Conservation (phyloP, 257 asterid species). For the Solanum paucissectum region DNA sequence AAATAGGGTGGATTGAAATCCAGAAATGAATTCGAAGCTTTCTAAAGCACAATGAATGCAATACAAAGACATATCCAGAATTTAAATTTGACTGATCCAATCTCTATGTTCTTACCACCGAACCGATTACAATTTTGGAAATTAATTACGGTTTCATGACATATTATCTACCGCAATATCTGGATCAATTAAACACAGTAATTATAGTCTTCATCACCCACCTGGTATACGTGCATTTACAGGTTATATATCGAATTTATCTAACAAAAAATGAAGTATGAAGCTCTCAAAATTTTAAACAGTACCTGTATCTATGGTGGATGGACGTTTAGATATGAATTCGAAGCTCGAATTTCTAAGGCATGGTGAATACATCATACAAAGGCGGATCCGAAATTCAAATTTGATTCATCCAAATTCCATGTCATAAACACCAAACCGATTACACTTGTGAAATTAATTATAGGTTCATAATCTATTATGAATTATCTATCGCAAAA, state of each 20-base stretch:
- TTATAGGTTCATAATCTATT: neutral
- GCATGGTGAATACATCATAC: neutral
- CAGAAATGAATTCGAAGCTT: slow-evolving; percentile 1
- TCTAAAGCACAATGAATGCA: neutral
- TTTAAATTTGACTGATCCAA: neutral
- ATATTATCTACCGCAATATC: too few relatives aligned
- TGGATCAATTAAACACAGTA: neutral
- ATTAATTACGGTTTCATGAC: neutral
- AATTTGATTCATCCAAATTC: neutral
- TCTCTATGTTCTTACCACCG: neutral
- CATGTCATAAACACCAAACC: neutral
- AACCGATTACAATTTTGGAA: neutral
- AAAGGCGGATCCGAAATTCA: neutral
- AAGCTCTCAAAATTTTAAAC: neutral
- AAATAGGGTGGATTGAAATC: slow-evolving; percentile 36
- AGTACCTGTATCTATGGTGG: neutral
- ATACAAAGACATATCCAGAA: neutral
- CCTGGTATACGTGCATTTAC: neutral
- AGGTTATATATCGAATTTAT: too few relatives aligned
- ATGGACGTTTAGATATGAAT: neutral
- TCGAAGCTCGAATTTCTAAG: neutral
- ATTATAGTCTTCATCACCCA: neutral
- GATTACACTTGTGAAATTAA: neutral
- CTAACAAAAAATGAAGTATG: neutral
- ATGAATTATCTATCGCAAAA: neutral